Percentiles rank a stretch among this genome's conserved stretches.
Evolutionary conservation across 176 grass and related monocot genomes (phyloP).

Genomic region (Cymbopogon citratus): DNA sequence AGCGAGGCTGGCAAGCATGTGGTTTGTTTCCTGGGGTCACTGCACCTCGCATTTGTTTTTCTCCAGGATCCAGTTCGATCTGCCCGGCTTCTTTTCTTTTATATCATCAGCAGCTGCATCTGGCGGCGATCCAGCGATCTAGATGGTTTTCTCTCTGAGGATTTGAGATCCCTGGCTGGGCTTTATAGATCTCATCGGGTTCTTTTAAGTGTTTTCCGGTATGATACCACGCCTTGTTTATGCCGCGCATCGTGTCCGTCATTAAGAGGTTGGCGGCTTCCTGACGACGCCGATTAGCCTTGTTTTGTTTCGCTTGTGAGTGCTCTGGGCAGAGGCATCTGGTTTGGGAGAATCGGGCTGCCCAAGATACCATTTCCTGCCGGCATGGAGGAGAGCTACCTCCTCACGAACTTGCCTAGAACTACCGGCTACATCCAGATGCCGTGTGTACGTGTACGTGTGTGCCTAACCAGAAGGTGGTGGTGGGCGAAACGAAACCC

Average conservation of each 20-base stretch:
- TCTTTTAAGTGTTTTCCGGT: conserved; percentile 18
- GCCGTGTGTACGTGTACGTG: background rate
- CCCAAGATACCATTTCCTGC: background rate
- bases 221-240: conserved; percentile 7
- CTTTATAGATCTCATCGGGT: conserved; percentile 26
- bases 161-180: conserved; percentile 13
- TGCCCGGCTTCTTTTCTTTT: background rate
- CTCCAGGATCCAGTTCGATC: conserved; percentile 4
- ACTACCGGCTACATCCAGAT: background rate
- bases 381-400: background rate
- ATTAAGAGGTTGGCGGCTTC: conserved; percentile 26
- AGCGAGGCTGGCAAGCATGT: conserved; percentile 27
- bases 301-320: conserved; percentile 18
- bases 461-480: background rate
- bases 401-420: background rate
- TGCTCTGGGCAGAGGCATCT: background rate
- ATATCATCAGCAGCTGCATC: conserved; percentile 11
- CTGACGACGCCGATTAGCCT: background rate
- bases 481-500: background rate
- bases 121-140: conserved; percentile 7
- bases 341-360: background rate
- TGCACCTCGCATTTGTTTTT: conserved; percentile 32
- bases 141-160: background rate
- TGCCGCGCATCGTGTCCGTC: background rate
- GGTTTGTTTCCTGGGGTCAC: conserved; percentile 31